A percentile compares a stretch with the other conserved stretches of the same genome.
These are phyloP conservation scores for Trichosporon inkin DNA, from an alignment of 1,284 basidiomycete species.

Conservation along the genomic window DNA sequence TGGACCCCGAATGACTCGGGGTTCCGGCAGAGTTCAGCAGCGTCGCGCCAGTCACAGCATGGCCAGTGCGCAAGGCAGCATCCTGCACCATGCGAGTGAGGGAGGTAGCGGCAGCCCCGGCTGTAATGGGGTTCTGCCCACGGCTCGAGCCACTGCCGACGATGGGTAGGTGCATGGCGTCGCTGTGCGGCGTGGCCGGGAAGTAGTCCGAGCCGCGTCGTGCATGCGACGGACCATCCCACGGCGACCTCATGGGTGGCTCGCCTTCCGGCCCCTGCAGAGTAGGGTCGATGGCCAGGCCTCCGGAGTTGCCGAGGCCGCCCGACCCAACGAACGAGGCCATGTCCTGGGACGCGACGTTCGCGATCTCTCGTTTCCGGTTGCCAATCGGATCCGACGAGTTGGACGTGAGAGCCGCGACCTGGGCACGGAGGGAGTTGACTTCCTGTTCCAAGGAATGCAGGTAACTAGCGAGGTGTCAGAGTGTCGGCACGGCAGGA, in stretches of 20 bases:
- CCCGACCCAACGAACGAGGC: conserved; percentile 20
- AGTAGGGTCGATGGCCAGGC: conserved; percentile 23
- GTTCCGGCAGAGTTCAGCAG: conserved; percentile 23
- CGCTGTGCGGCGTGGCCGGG: conserved; percentile 23
- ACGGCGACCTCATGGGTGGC: conserved; percentile 24
- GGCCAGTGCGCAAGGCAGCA: conserved; percentile 45
- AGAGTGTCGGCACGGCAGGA: too few relatives aligned
- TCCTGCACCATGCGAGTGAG: conserved; percentile 49
- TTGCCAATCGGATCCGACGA: conserved; percentile 27
- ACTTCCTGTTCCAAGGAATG: conserved; percentile 51
- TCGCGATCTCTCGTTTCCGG: conserved; percentile 29
- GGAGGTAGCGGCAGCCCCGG: conserved; percentile 30
- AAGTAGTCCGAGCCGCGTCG: conserved; percentile 34
- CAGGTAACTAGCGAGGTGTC: conserved; percentile 40
- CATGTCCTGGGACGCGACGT: conserved; percentile 27
- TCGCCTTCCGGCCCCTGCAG: conserved; percentile 26
- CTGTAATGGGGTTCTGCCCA: conserved; percentile 22
- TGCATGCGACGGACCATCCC: conserved; percentile 15
- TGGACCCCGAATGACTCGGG: conserved; percentile 17
- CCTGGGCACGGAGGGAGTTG: conserved; percentile 43
- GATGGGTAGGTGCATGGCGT: conserved; percentile 25
- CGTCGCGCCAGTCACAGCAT: conserved; percentile 33
- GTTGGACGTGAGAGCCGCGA: conserved; percentile 33
- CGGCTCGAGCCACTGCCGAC: conserved; percentile 16
- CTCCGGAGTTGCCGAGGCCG: conserved; percentile 15